phyloP scores from a whole-genome alignment of 2,329 filamentous ascomycete genomes.

The Cladophialophora immunda region DNA sequence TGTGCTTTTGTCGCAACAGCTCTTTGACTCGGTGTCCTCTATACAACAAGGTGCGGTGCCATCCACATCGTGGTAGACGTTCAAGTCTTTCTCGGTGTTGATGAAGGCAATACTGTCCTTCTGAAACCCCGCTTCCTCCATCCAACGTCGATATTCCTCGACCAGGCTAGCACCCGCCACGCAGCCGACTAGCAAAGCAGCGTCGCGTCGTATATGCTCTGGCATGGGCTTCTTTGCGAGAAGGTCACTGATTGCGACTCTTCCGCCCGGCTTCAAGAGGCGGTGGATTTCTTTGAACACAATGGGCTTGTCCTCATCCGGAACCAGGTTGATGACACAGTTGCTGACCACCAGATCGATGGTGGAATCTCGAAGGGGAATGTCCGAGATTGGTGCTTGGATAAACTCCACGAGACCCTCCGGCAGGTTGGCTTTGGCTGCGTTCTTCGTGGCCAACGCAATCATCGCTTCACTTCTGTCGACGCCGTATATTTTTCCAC shows the following conservation, averaged over 20 bases:
- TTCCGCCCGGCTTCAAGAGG: constrained; percentile 64
- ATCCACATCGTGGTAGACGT: constrained; percentile 23
- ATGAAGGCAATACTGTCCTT: constrained; percentile 52
- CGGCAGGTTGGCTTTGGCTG: constrained; percentile 7
- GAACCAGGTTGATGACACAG: constrained; percentile 70
- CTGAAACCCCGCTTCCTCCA: constrained; percentile 62
- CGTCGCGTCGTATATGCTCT: constrained; percentile 56
- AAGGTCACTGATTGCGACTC: constrained; percentile 69
- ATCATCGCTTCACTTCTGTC: constrained; percentile 13
- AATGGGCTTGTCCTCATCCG: constrained; percentile 59
- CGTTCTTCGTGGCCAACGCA: constrained; percentile 14
- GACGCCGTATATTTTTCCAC: constrained; percentile 16
- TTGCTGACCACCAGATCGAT: constrained; percentile 70
- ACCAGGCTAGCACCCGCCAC: constrained; percentile 66
- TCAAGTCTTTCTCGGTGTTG: constrained; percentile 57
- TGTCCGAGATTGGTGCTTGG: constrained; percentile 60
- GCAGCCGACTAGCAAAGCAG: constrained; percentile 68
- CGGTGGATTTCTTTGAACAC: constrained; percentile 68
- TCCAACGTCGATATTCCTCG: constrained; percentile 61
- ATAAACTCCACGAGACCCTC: constrained; percentile 55
- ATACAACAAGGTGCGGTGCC: constrained; percentile 26
- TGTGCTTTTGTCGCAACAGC: constrained; percentile 1
- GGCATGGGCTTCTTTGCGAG: constrained; percentile 53
- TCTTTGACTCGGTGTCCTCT: neutral
- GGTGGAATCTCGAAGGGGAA: constrained; percentile 51